These are phyloP conservation scores for Nannizzia gypsea DNA, from an alignment of 2,329 filamentous ascomycete species.

Conservation along the genomic window DNA sequence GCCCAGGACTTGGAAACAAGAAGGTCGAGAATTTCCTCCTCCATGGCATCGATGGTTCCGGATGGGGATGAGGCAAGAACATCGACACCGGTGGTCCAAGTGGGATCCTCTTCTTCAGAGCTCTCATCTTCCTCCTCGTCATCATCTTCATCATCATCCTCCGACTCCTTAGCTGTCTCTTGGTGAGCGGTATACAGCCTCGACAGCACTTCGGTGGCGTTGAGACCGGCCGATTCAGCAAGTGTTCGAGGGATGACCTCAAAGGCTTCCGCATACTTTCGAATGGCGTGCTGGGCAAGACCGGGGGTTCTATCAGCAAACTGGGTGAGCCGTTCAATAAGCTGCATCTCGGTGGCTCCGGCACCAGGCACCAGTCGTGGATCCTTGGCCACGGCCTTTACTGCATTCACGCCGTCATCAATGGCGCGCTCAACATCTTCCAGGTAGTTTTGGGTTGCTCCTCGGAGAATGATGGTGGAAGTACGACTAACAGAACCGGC, in stretches of 20 bases:
- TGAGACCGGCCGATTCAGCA: constrained; percentile 87
- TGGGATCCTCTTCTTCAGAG: constrained; percentile 55
- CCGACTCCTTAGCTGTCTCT: constrained; percentile 37
- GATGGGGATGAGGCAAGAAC: constrained; percentile 75
- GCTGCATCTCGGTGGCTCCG: constrained; percentile 85
- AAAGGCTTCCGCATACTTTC: constrained; percentile 94
- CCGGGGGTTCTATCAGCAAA: constrained; percentile 88
- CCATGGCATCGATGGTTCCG: constrained; percentile 73
- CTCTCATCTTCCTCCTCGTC: constrained; percentile 26
- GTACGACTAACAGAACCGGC: constrained; percentile 74
- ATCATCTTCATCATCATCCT: constrained; percentile 22
- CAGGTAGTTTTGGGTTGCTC: constrained; percentile 94
- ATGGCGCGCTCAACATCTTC: constrained; percentile 95
- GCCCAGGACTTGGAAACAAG: constrained; percentile 91
- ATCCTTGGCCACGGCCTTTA: constrained; percentile 96
- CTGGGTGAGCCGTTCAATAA: constrained; percentile 81
- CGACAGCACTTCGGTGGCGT: constrained; percentile 92
- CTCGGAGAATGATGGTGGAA: constrained; percentile 83
- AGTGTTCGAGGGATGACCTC: constrained; percentile 91
- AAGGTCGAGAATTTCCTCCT: constrained; percentile 83
- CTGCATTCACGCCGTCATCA: constrained; percentile 94
- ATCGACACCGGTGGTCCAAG: constrained; percentile 87
- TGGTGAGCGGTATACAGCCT: constrained; percentile 87
- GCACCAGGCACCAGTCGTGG: constrained; percentile 83
- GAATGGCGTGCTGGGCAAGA: constrained; percentile 88